Base-by-base conservation (phyloP, 2,329 filamentous ascomycete genomes). In the Ceratocystis huliohia region DNA sequence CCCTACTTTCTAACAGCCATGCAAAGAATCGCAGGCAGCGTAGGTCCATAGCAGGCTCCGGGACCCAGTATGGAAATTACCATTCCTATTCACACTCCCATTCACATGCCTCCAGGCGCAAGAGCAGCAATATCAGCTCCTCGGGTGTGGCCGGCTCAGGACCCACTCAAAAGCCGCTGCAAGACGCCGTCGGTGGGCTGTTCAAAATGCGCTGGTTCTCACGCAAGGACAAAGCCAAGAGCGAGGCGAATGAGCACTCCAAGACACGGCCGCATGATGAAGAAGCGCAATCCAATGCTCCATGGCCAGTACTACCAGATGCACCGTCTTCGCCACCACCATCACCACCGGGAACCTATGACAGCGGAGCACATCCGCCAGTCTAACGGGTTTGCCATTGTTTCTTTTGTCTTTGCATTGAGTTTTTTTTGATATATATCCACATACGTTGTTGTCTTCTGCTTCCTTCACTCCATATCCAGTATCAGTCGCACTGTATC, bases 171-270 rank as follows among this genome's bases (percentile, higher is more conserved):
- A 63, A 57, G 28, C 50, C 28, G n/a, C 70, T 81, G 0, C 82
- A 84, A 61, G 80, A 81, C 15, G 78, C 81, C 0, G 72, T 82
- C 0, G 77, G 79, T 4, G 80, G 79, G 0, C 75, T 86, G 28
- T 81, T 80, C 74, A 81, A 79, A 48, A 73, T 85, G 69, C 77
- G 75, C 33, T 87, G 84, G 84, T 85, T 82, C 78, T 61, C 64
- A 17, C 65, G 64, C 61, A 45, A 44, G 70, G 69, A 56, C 37
- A 48, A 30, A n/a, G n/a, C 2, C 8, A 44, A 61, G 15, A 63
- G 33, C 6, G 33, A 45, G 6, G 30, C 48, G n/a, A 22, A 28
- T 28, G 22, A 44, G 33, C 64, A 30, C 5, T 20, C 33, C 2
- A 44, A 62, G n/a, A 5, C 53, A 30, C 53, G 15, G 7, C 28